These are phyloP conservation scores for Noccaea bulbosa DNA, from an alignment of 345 rosid genomes.

Conservation along the genomic window DNA sequence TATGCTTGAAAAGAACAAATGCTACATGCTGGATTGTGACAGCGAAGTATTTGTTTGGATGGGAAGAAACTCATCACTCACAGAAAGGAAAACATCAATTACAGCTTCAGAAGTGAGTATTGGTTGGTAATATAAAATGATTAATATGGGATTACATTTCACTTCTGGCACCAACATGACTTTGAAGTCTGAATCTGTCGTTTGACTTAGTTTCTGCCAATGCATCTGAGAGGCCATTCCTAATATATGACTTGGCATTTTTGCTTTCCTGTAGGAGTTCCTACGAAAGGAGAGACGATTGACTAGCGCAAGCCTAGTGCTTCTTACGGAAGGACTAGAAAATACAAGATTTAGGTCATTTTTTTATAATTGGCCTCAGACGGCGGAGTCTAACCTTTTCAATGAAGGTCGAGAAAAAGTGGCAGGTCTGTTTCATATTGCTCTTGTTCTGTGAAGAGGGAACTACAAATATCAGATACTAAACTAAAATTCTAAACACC, in stretches of 20 bases:
- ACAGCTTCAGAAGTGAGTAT: slow-evolving; percentile 69
- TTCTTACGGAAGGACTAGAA: slow-evolving; percentile 79
- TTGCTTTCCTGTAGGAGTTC: slow-evolving; percentile 50
- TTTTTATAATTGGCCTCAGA: slow-evolving; percentile 75
- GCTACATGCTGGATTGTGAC: slow-evolving; percentile 77
- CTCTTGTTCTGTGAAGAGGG: slow-evolving; percentile 4
- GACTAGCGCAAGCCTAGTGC: slow-evolving; percentile 55
- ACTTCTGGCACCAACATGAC: slow-evolving; percentile 1
- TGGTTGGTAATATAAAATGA: neutral
- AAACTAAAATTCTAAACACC: slow-evolving; percentile 22
- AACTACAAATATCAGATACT: slow-evolving; percentile 15
- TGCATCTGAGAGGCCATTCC: slow-evolving; percentile 21
- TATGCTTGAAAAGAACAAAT: slow-evolving; percentile 67
- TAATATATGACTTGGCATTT: slow-evolving; percentile 30
- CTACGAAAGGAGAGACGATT: slow-evolving; percentile 68
- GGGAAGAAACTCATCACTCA: slow-evolving; percentile 71
- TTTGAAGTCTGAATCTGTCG: neutral
- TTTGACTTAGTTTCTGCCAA: slow-evolving; percentile 17
- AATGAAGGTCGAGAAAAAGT: slow-evolving; percentile 91
- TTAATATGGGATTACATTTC: neutral
- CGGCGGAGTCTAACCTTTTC: slow-evolving; percentile 58
- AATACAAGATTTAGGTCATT: slow-evolving; percentile 64
- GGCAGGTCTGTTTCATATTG: slow-evolving; percentile 60
- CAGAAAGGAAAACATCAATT: slow-evolving; percentile 72
- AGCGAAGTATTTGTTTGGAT: slow-evolving; percentile 79